These are phyloP conservation scores for Myriangium duriaei DNA, from an alignment of 2,329 filamentous ascomycete genomes.

Conservation along the genomic window DNA sequence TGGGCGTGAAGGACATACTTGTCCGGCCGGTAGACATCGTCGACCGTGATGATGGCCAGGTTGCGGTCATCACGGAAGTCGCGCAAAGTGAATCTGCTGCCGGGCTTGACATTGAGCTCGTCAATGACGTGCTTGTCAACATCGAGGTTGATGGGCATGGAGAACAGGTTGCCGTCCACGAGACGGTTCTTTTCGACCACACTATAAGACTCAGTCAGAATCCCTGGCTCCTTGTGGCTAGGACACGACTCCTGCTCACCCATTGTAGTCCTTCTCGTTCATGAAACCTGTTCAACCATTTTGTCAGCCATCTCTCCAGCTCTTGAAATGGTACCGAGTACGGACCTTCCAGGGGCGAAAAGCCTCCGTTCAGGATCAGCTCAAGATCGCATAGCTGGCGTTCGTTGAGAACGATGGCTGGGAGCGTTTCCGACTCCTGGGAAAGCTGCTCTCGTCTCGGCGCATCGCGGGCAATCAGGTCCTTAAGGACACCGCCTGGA, in stretches of 20 bases:
- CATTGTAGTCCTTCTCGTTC: conserved; percentile 93
- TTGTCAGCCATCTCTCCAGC: too few relatives aligned
- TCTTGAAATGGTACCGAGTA: too few relatives aligned
- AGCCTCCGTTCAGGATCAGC: conserved; percentile 92
- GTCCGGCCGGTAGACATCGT: conserved; percentile 90
- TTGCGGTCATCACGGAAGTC: conserved; percentile 95
- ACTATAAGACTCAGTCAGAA: conserved; percentile 37
- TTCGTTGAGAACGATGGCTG: conserved; percentile 75
- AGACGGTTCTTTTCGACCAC: conserved; percentile 85
- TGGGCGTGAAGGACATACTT: too few relatives aligned
- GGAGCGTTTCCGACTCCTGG: conserved; percentile 74
- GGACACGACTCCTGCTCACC: conserved; percentile 41
- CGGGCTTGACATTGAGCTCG: conserved; percentile 61
- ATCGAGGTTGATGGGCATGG: conserved; percentile 94
- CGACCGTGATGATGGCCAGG: conserved; percentile 86
- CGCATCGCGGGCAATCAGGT: conserved; percentile 86
- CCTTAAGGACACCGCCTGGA: conserved; percentile 84
- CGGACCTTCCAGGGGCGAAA: conserved; percentile 91
- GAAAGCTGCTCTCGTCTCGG: conserved; percentile 68
- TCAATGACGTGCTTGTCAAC: conserved; percentile 64
- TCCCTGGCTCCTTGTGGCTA: not conserved
- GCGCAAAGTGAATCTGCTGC: conserved; percentile 72
- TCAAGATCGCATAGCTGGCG: conserved; percentile 96
- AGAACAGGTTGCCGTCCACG: conserved; percentile 79
- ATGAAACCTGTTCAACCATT: conserved; percentile 93